A percentile compares a stretch with the other conserved stretches of the same genome.
Evolutionary conservation across 768 basidiomycete genomes (phyloP).

Genomic region (Kockovaella imperatae): DNA sequence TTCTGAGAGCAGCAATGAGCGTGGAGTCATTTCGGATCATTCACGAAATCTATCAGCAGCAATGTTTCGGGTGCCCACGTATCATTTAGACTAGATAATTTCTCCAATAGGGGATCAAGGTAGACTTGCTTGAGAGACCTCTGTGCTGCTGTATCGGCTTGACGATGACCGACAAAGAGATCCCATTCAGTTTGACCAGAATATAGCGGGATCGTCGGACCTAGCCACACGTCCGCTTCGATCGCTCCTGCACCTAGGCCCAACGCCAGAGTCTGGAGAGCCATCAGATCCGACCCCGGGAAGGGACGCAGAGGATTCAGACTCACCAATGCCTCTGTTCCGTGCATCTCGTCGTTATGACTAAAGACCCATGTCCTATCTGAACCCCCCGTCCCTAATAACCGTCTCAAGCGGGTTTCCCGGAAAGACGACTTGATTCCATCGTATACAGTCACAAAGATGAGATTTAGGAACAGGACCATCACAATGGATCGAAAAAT

Average conservation of each 20-base stretch:
- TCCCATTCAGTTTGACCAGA: too few species aligned
- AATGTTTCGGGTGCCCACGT: constrained; percentile 7
- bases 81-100: constrained; percentile 15
- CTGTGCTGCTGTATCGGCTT: too few species aligned
- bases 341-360: constrained; percentile 39
- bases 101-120: constrained; percentile 16
- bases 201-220: too few species aligned
- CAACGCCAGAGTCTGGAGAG: constrained; percentile 15
- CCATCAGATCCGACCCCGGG: background rate
- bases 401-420: too few species aligned
- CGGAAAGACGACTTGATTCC: too few species aligned
- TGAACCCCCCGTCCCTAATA: too few species aligned
- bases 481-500: too few species aligned
- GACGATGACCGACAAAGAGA: too few species aligned
- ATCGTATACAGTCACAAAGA: too few species aligned
- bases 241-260: constrained; percentile 19
- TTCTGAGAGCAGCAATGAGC: constrained; percentile 9
- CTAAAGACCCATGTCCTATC: constrained; percentile 4
- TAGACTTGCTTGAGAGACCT: background rate
- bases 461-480: too few species aligned
- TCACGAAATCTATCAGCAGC: constrained; percentile 28
- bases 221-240: constrained; percentile 22
- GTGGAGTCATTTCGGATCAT: constrained; percentile 1
- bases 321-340: constrained; percentile 19
- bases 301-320: background rate